Percentiles rank a stretch among this genome's conserved stretches.
These are phyloP conservation scores for Pueraria montana DNA, from an alignment of 306 rosid species.

Conservation along the genomic window DNA sequence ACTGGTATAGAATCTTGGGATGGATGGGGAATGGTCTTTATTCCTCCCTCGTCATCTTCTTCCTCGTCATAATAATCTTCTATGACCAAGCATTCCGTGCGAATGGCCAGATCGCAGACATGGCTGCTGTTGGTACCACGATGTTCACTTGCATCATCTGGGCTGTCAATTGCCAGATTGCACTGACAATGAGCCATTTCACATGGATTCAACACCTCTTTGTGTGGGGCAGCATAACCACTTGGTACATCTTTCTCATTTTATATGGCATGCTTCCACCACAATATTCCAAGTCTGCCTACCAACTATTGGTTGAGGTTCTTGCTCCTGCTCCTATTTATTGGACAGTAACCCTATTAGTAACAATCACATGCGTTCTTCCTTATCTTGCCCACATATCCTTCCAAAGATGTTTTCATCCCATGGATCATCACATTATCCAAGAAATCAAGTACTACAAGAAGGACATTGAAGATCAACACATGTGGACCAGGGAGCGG, in stretches of 20 bases:
- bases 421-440: conserved; percentile 95
- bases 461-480: conserved; percentile 84
- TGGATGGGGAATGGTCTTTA: conserved; percentile 97
- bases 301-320: conserved; percentile 78
- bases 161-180: conserved; percentile 96
- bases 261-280: conserved; percentile 86
- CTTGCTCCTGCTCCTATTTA: conserved; percentile 88
- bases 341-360: conserved; percentile 80
- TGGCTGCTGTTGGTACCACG: conserved; percentile 86
- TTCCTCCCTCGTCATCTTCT: conserved; percentile 79
- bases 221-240: conserved; percentile 88
- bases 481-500: conserved; percentile 89
- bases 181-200: conserved; percentile 95
- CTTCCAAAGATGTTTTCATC: conserved; percentile 83
- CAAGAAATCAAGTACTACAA: conserved; percentile 86
- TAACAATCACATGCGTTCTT: conserved; percentile 80
- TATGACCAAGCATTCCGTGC: conserved; percentile 85
- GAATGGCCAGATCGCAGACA: conserved; percentile 86
- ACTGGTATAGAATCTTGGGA: conserved; percentile 92
- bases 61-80: conserved; percentile 82
- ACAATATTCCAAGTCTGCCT: conserved; percentile 61
- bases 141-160: conserved; percentile 97
- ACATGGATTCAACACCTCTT: conserved; percentile 96
- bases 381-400: conserved; percentile 90
- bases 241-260: conserved; percentile 88